Conservation (phyloP, 208 protist genomes). For the Vickermania ingenoplastis region DNA sequence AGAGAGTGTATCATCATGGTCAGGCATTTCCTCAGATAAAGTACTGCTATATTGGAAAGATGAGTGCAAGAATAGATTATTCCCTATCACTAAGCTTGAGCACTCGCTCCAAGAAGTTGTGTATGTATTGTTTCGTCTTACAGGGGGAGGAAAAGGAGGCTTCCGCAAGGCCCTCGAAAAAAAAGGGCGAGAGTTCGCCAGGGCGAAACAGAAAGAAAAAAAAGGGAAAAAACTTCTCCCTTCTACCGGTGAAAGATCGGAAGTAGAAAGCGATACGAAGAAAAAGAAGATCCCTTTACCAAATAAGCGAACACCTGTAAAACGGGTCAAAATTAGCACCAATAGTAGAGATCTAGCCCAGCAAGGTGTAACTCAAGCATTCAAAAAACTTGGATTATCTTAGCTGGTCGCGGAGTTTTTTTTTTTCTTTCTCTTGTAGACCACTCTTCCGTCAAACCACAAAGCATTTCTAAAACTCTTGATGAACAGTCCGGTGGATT, state of each 20-base stretch:
- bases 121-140: constrained; percentile 20
- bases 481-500: too few relatives aligned
- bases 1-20: neutral
- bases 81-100: neutral
- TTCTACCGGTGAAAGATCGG: neutral
- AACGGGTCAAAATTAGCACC: neutral
- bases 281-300: neutral
- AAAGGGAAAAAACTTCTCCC: constrained; percentile 10
- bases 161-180: constrained; percentile 83
- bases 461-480: too few relatives aligned
- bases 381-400: neutral
- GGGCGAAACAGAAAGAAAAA: constrained; percentile 42
- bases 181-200: constrained; percentile 65
- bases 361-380: neutral
- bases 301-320: neutral
- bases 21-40: neutral
- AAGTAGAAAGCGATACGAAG: neutral
- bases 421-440: too few relatives aligned
- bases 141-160: constrained; percentile 65
- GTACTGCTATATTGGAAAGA: neutral
- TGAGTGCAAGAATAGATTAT: neutral
- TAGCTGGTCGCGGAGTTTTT: too few relatives aligned
- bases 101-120: neutral
- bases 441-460: too few relatives aligned
- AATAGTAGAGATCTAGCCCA: neutral